Percentiles rank a stretch among this genome's conserved stretches.
phyloP scores from a whole-genome alignment of 2,329 filamentous ascomycete genomes.

The Parafenestella ontariensis region DNA sequence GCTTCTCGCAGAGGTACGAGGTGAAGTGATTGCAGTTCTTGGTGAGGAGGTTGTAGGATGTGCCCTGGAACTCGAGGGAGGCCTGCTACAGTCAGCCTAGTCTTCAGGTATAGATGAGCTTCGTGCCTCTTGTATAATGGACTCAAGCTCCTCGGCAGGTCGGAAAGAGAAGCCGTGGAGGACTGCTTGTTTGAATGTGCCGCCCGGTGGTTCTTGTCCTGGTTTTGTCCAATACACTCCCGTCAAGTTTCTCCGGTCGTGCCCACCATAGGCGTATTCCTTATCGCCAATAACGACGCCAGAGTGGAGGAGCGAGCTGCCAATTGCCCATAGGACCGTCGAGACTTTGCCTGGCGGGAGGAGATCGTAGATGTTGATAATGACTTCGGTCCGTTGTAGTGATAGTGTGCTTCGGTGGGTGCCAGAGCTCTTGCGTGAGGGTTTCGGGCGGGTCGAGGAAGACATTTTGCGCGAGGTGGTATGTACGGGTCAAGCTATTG shows the following conservation, averaged over 20 bases:
- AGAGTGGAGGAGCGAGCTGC: slow-evolving; percentile 79
- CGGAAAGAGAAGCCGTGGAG: slow-evolving; percentile 81
- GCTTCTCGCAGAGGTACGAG: slow-evolving; percentile 73
- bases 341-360: slow-evolving; percentile 78
- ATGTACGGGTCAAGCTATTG: slow-evolving; percentile 7
- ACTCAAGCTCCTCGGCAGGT: slow-evolving; percentile 72
- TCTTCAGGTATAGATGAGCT: background rate
- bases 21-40: slow-evolving; percentile 93
- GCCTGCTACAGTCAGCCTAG: slow-evolving; percentile 52
- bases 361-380: slow-evolving; percentile 80
- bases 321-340: slow-evolving; percentile 78
- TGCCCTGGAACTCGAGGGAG: slow-evolving; percentile 76
- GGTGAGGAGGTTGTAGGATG: slow-evolving; percentile 80
- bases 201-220: slow-evolving; percentile 74
- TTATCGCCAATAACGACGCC: slow-evolving; percentile 80
- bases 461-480: slow-evolving; percentile 30
- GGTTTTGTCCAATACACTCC: slow-evolving; percentile 86
- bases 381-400: slow-evolving; percentile 74
- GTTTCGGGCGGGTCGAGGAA: slow-evolving; percentile 39
- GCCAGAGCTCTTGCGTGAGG: slow-evolving; percentile 51
- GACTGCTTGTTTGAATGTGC: slow-evolving; percentile 76
- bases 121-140: slow-evolving; percentile 65
- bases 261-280: slow-evolving; percentile 87
- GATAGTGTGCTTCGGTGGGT: slow-evolving; percentile 71
- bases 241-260: slow-evolving; percentile 72